Conservation (phyloP, 768 basidiomycete genomes). For the Tulasnella sp. region DNA sequence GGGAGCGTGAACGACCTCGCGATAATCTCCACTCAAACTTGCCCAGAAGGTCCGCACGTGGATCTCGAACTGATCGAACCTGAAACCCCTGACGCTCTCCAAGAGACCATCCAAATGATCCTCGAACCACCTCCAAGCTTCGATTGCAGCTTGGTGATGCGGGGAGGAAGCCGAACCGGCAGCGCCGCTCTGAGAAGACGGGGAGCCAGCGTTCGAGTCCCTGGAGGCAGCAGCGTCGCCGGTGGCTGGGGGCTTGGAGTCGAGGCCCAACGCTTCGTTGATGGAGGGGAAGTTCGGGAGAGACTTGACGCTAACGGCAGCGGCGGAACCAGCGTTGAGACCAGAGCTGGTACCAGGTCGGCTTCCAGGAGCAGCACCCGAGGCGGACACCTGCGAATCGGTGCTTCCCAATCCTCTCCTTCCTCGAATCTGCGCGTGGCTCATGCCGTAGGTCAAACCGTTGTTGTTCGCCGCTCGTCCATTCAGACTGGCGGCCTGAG, state of each 20-base stretch:
- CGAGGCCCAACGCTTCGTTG: conserved; percentile 33
- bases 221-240: conserved; percentile 56
- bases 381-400: not conserved
- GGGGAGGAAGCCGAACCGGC: conserved; percentile 59
- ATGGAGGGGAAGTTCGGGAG: conserved; percentile 31
- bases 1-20: conserved; percentile 88
- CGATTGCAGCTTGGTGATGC: conserved; percentile 76
- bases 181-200: conserved; percentile 2
- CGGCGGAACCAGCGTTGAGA: not conserved
- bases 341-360: not conserved
- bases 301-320: conserved; percentile 2
- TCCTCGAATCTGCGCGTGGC: conserved; percentile 23
- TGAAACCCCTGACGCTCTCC: conserved; percentile 73
- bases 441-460: conserved; percentile 10
- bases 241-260: conserved; percentile 59
- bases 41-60: conserved; percentile 87
- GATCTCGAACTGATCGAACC: conserved; percentile 90
- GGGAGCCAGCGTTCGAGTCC: conserved; percentile 3
- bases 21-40: conserved; percentile 68
- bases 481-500: conserved; percentile 61
- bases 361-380: not conserved
- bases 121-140: conserved; percentile 92
- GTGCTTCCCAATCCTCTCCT: conserved; percentile 16
- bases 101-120: conserved; percentile 84
- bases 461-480: conserved; percentile 45